Percentiles rank a stretch among this genome's conserved stretches.
Evolutionary conservation across 2,329 filamentous ascomycete species (phyloP).

Genomic region (Trichoderma breve): DNA sequence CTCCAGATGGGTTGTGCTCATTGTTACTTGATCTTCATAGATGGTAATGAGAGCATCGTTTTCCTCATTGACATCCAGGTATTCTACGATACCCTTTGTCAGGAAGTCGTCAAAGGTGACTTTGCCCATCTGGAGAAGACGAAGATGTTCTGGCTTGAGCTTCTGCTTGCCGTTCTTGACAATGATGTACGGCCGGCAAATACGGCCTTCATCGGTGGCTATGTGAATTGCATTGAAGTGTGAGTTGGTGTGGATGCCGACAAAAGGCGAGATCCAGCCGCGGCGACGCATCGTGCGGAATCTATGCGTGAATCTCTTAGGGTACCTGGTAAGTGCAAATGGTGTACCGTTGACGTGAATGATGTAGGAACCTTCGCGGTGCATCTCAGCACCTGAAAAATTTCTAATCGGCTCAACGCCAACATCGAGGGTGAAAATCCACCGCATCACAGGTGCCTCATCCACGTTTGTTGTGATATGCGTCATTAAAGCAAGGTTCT

Average conservation of each 20-base stretch:
- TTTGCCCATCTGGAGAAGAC: slow-evolving; percentile 76
- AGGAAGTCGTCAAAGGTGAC: slow-evolving; percentile 94
- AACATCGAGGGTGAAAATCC: slow-evolving; percentile 82
- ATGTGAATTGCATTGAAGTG: slow-evolving; percentile 91
- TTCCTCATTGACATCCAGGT: slow-evolving; percentile 97
- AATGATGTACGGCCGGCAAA: slow-evolving; percentile 93
- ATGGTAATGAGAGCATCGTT: slow-evolving; percentile 93
- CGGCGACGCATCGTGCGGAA: slow-evolving; percentile 86
- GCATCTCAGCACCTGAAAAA: slow-evolving; percentile 77
- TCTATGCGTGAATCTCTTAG: slow-evolving; percentile 78
- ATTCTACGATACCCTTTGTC: slow-evolving; percentile 86
- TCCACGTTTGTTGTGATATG: slow-evolving; percentile 98
- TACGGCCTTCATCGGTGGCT: slow-evolving; percentile 93
- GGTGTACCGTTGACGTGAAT: slow-evolving; percentile 96
- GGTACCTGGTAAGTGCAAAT: slow-evolving; percentile 79
- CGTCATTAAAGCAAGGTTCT: slow-evolving; percentile 97
- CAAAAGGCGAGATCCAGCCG: slow-evolving; percentile 91
- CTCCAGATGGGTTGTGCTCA: slow-evolving; percentile 87
- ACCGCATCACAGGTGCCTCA: slow-evolving; percentile 81
- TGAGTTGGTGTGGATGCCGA: slow-evolving; percentile 93
- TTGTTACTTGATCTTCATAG: slow-evolving; percentile 79
- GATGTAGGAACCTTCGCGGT: slow-evolving; percentile 77
- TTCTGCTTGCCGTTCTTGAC: slow-evolving; percentile 85
- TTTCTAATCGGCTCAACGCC: slow-evolving; percentile 74
- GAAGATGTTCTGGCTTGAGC: slow-evolving; percentile 74